Conservation (phyloP, 768 basidiomycete species). For the Kwoniella dendrophila region DNA sequence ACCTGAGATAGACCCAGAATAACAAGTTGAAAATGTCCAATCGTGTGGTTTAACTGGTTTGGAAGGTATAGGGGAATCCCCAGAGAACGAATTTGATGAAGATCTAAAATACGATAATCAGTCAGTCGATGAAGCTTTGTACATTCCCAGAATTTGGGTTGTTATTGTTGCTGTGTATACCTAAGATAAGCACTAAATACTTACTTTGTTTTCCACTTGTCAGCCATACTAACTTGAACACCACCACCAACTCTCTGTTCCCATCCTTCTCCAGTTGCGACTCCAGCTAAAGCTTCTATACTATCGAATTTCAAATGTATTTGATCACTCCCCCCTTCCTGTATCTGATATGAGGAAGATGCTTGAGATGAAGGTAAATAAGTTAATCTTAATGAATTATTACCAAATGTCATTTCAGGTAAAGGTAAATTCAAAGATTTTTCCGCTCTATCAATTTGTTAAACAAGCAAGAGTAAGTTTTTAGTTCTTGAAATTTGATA, state of each 20-base stretch:
- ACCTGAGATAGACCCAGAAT: slow-evolving; percentile 62
- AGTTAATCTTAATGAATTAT: slow-evolving; percentile 70
- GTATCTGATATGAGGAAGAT: slow-evolving; percentile 3
- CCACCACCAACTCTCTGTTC: slow-evolving; percentile 81
- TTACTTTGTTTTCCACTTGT: slow-evolving; percentile 89
- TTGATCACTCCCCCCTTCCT: background rate
- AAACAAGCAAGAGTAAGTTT: no score
- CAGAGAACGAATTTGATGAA: slow-evolving; percentile 27
- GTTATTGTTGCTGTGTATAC: no score
- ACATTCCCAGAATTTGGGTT: no score
- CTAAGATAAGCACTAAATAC: slow-evolving; percentile 19
- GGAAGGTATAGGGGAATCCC: slow-evolving; percentile 50
- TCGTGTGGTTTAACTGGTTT: slow-evolving; percentile 80
- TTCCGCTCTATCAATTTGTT: slow-evolving; percentile 44
- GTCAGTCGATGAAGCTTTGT: no score
- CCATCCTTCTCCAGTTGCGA: slow-evolving; percentile 68
- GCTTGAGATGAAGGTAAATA: slow-evolving; percentile 58
- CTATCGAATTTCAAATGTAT: slow-evolving; percentile 64
- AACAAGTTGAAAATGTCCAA: slow-evolving; percentile 95
- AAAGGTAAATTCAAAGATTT: slow-evolving; percentile 68
- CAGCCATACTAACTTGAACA: slow-evolving; percentile 91
- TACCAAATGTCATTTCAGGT: slow-evolving; percentile 96
- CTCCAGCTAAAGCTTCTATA: slow-evolving; percentile 67
- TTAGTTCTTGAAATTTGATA: no score
- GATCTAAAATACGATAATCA: background rate